Evolutionary conservation across 768 basidiomycete genomes (phyloP), one percentile per base, ranked within the genome.

Genomic region (Dacryopinax primogenitus): DNA sequence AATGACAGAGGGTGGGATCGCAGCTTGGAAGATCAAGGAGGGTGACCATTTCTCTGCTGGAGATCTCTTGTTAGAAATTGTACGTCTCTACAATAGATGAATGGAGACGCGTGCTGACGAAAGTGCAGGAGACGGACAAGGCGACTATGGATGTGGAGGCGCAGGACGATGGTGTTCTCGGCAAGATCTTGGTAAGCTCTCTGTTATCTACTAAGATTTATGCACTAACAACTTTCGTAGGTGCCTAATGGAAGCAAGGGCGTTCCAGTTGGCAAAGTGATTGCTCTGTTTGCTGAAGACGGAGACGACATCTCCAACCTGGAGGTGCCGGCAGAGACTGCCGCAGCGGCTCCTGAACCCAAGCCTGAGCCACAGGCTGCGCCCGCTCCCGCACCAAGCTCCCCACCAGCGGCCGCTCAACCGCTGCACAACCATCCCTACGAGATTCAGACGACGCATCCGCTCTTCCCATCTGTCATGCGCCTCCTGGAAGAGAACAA

Each of bases 141-240:
- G 90, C 95, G 16, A 94, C 92, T 1, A 96, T 98, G 72, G 96
- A 99, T 74, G 95, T 99, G 6, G 96, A 99, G 77, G 93, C 96
- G 15, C 94, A 94, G 76, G 95, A 97, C 33, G 94, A 98, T 71
- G 96, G 96, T 68, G 76, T 98, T 16, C 76, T 99, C 73, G 94
- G 88, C 64, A 97, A 91, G 79, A 95, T 98, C 68, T 70, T 99
- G 71, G 93, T 93, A 71, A 63, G 87, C 18, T 77, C 12, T 39
- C 33, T 58, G 41, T 33, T 39, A 51, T 21, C 33, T 3, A 37
- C 23, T 36, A 0, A 18, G 41, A 26, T 3, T 35, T 33, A 66
- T 35, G 16, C n/a, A 16, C 45, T 41, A 35, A 68, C 35, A n/a
- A 11, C 21, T 28, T 13, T 36, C 16, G 35, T 74, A 92, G 90